Conservation (phyloP, 257 asterid species). For the Paulownia fortunei region DNA sequence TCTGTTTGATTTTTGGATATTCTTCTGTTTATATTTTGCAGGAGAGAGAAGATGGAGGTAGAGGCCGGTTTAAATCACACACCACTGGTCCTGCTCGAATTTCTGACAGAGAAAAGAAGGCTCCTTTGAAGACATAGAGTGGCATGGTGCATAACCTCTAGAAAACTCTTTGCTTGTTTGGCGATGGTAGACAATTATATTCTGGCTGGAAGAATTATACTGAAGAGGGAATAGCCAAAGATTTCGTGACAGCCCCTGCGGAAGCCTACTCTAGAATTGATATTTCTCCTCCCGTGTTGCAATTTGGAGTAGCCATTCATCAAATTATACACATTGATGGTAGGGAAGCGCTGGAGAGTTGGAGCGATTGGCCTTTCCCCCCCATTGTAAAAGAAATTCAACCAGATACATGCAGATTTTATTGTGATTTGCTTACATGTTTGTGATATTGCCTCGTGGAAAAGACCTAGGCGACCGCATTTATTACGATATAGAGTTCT, state of each 20-base stretch:
- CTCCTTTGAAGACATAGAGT: conserved; percentile 77
- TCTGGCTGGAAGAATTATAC: background rate
- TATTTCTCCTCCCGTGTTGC: background rate
- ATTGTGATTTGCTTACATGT: background rate
- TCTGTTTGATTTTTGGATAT: background rate
- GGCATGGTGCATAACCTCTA: background rate
- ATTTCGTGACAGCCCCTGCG: background rate
- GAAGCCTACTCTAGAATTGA: conserved; percentile 1
- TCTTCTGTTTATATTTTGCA: conserved; percentile 36
- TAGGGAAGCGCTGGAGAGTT: background rate
- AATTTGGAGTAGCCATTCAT: conserved; percentile 20
- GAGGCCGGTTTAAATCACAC: conserved; percentile 95
- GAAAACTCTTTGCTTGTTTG: conserved; percentile 11
- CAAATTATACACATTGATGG: background rate
- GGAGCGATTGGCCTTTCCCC: no score
- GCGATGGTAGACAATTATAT: background rate
- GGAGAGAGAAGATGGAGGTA: conserved; percentile 85
- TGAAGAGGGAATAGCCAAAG: conserved; percentile 11
- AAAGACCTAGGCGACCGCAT: background rate
- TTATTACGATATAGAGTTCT: background rate
- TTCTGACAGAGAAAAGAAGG: conserved; percentile 94
- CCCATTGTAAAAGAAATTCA: conserved; percentile 1
- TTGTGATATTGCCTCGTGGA: background rate
- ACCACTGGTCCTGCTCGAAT: conserved; percentile 84
- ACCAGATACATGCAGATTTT: conserved; percentile 8